Percentiles rank a stretch among this genome's conserved stretches.
Evolutionary conservation across 805 yeast genomes (phyloP).

Genomic region (Cyberlindnera bimundalis): DNA sequence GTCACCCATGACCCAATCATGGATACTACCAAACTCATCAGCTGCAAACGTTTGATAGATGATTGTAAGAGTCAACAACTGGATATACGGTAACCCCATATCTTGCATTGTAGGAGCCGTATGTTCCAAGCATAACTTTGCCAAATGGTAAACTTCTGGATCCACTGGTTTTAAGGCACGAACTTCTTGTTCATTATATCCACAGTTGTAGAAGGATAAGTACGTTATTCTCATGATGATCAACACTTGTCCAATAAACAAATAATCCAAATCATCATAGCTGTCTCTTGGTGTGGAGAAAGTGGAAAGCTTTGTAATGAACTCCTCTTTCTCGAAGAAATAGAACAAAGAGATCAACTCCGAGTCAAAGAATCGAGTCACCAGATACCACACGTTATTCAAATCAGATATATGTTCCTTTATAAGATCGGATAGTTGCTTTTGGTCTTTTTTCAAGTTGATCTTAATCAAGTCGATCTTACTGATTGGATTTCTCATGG

Average conservation of each 20-base stretch:
- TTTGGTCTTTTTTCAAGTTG: slow-evolving; percentile 2
- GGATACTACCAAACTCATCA: slow-evolving; percentile 1
- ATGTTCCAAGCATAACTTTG: slow-evolving; percentile 17
- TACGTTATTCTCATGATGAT: slow-evolving; percentile 17
- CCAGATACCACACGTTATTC: slow-evolving; percentile 10
- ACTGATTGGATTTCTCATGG: slow-evolving; percentile 3
- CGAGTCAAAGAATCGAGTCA: slow-evolving; percentile 8
- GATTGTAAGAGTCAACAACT: slow-evolving; percentile 2
- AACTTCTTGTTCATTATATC: slow-evolving; percentile 11
- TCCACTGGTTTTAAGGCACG: slow-evolving; percentile 6
- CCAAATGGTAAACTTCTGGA: slow-evolving; percentile 11
- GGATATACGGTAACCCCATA: slow-evolving; percentile 6
- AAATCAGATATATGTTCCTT: slow-evolving; percentile 7
- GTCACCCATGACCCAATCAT: slow-evolving; percentile 8
- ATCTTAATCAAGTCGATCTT: slow-evolving; percentile 5
- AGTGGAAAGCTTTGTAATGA: slow-evolving; percentile 8
- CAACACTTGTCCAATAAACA: slow-evolving; percentile 18
- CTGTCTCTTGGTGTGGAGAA: slow-evolving; percentile 8
- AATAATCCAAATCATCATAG: slow-evolving; percentile 8
- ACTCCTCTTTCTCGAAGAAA: slow-evolving; percentile 12
- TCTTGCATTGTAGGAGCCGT: slow-evolving; percentile 9
- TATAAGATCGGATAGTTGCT: slow-evolving; percentile 2
- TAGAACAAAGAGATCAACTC: slow-evolving; percentile 5
- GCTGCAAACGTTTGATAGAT: slow-evolving; percentile 5
- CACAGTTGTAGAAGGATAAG: slow-evolving; percentile 20